phyloP scores from a whole-genome alignment of 2,329 filamentous ascomycete genomes.

The Fusarium dimerum region DNA sequence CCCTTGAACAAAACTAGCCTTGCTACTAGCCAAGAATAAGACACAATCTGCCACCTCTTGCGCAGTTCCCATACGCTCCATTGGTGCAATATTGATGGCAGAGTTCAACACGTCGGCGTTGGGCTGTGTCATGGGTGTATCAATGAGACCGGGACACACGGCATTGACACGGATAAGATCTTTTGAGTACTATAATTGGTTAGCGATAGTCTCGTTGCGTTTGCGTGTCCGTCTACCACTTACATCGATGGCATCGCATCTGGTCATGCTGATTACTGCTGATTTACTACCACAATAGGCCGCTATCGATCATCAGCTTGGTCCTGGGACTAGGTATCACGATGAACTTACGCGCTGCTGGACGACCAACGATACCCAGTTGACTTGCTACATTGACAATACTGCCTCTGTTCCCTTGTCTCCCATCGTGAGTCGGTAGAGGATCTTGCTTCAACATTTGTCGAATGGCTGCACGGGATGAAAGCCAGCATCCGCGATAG shows the following conservation, averaged over 20 bases:
- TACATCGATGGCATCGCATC: conserved; percentile 53
- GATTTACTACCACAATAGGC: conserved; percentile 60
- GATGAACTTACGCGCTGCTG: conserved; percentile 35
- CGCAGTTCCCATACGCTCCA: conserved; percentile 51
- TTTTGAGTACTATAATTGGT: conserved; percentile 40
- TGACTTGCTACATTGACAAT: conserved; percentile 56
- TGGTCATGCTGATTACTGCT: conserved; percentile 59
- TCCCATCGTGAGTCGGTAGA: conserved; percentile 38
- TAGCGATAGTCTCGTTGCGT: too few relatives aligned
- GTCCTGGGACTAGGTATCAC: too few relatives aligned
- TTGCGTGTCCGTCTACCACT: too few relatives aligned
- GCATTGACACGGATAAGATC: conserved; percentile 51
- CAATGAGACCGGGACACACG: conserved; percentile 66
- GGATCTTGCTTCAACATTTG: conserved; percentile 49
- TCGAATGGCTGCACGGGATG: conserved; percentile 43
- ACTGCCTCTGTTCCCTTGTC: conserved; percentile 41
- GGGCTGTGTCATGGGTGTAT: conserved; percentile 47
- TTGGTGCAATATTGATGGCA: conserved; percentile 48
- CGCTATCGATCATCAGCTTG: conserved; percentile 34
- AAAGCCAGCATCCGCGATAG: conserved; percentile 53
- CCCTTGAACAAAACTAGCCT: conserved; percentile 53
- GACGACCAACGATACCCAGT: conserved; percentile 49
- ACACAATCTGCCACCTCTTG: conserved; percentile 52
- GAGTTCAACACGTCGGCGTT: conserved; percentile 43
- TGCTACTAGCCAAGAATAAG: conserved; percentile 49